Percentiles rank a stretch among this genome's conserved stretches.
phyloP scores from a whole-genome alignment of 2,329 filamentous ascomycete genomes.

The Apiospora malaysiana region DNA sequence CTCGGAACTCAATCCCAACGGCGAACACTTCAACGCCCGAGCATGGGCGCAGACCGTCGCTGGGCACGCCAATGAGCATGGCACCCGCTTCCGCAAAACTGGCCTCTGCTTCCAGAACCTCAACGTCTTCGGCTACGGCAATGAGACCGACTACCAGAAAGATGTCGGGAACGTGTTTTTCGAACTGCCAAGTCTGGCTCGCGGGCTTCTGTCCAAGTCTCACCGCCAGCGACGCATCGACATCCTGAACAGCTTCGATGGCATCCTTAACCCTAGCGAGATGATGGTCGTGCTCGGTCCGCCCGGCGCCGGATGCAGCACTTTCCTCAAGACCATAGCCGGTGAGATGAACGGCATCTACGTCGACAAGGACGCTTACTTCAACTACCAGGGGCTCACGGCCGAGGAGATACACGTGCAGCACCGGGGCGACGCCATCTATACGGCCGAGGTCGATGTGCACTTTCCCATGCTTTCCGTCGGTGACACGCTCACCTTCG shows the following conservation, averaged over 20 bases:
- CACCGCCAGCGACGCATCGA: not conserved
- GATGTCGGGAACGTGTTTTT: slow-evolving; percentile 67
- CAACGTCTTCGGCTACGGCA: slow-evolving; percentile 71
- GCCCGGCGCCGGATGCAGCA: slow-evolving; percentile 56
- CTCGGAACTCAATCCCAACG: slow-evolving; percentile 59
- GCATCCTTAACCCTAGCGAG: slow-evolving; percentile 64
- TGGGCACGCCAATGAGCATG: slow-evolving; percentile 47
- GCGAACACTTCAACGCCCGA: slow-evolving; percentile 57
- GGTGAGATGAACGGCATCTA: slow-evolving; percentile 28
- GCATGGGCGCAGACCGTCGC: slow-evolving; percentile 67
- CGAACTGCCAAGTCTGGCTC: slow-evolving; percentile 20
- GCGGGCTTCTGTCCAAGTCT: not conserved
- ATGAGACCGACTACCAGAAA: slow-evolving; percentile 73
- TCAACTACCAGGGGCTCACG: slow-evolving; percentile 68
- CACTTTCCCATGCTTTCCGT: slow-evolving; percentile 77
- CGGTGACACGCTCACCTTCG: slow-evolving; percentile 75
- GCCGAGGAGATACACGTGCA: slow-evolving; percentile 59
- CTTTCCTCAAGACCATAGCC: slow-evolving; percentile 58
- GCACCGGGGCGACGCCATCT: slow-evolving; percentile 62
- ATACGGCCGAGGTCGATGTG: slow-evolving; percentile 37
- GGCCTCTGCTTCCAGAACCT: slow-evolving; percentile 72
- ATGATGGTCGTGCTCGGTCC: slow-evolving; percentile 55
- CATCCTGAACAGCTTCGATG: slow-evolving; percentile 65
- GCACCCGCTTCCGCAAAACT: slow-evolving; percentile 64
- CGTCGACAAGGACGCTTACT: slow-evolving; percentile 38